These are phyloP conservation scores for Phytophthora cryptogea DNA, from an alignment of 352 stramenopile species.

Conservation along the genomic window DNA sequence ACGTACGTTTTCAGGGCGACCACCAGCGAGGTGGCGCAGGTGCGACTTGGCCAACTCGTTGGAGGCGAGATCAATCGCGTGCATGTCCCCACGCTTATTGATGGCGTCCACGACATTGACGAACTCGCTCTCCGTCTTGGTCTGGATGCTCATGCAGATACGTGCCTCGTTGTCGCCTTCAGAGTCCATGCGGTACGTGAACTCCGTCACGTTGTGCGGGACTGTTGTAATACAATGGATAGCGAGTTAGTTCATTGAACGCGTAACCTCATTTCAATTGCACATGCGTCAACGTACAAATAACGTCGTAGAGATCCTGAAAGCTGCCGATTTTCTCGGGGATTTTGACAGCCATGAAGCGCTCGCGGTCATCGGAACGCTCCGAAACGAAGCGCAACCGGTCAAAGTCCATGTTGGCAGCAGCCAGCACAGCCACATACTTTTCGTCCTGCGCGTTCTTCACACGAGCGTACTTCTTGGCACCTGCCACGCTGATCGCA, in stretches of 20 bases:
- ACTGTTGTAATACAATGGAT: conserved; percentile 35
- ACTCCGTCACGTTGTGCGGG: conserved; percentile 94
- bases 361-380: conserved; percentile 94
- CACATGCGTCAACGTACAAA: conserved; percentile 50
- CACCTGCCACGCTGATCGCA: conserved; percentile 95
- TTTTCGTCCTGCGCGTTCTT: conserved; percentile 64
- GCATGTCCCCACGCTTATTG: conserved; percentile 81
- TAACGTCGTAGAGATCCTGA: conserved; percentile 74
- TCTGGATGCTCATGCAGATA: conserved; percentile 97
- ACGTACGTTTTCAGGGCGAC: conserved; percentile 75
- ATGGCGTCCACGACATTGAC: conserved; percentile 68
- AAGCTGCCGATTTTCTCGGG: conserved; percentile 95
- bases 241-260: conserved; percentile 1
- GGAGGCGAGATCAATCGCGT: conserved; percentile 91
- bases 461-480: conserved; percentile 93
- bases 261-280: background rate
- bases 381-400: conserved; percentile 94
- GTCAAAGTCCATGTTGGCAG: conserved; percentile 99
- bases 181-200: conserved; percentile 95
- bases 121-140: conserved; percentile 70
- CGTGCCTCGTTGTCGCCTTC: conserved; percentile 80
- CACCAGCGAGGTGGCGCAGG: conserved; percentile 95
- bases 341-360: conserved; percentile 95
- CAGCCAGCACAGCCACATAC: conserved; percentile 95
- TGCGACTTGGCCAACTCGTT: conserved; percentile 98